These are phyloP conservation scores for Chrysoporthe deuterocubensis DNA, from an alignment of 2,329 filamentous ascomycete genomes.

Conservation along the genomic window DNA sequence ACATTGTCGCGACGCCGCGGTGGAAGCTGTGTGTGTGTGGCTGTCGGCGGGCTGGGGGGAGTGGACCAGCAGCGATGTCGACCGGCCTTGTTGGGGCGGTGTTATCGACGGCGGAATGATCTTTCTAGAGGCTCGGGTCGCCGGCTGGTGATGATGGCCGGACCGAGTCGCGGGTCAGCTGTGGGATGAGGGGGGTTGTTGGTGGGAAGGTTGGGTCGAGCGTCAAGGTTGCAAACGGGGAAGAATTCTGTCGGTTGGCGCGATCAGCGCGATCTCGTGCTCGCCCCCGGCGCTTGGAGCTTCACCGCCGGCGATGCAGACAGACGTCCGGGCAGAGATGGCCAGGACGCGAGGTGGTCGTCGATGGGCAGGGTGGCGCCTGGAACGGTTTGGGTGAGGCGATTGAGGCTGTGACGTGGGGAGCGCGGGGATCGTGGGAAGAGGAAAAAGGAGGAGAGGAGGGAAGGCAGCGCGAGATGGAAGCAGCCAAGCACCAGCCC, in stretches of 20 bases:
- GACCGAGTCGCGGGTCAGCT: slow-evolving; percentile 12
- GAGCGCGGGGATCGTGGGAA: slow-evolving; percentile 8
- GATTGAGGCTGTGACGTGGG: background rate
- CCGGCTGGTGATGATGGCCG: background rate
- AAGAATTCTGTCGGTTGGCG: slow-evolving; percentile 15
- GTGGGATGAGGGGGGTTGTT: slow-evolving; percentile 7
- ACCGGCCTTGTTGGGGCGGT: background rate
- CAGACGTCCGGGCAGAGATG: background rate
- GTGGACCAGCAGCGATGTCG: background rate
- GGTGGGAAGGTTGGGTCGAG: background rate
- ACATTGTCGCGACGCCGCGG: slow-evolving; percentile 48
- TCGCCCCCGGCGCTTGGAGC: slow-evolving; percentile 2
- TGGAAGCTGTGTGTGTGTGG: background rate
- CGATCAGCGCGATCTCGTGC: slow-evolving; percentile 10
- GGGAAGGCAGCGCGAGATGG: slow-evolving; percentile 14
- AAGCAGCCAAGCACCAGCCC: slow-evolving; percentile 10
- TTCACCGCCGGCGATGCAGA: slow-evolving; percentile 9
- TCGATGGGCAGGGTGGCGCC: background rate
- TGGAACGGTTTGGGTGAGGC: background rate
- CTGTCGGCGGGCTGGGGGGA: background rate
- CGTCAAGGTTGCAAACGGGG: slow-evolving; percentile 5
- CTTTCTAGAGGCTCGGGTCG: background rate
- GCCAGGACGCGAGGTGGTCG: background rate
- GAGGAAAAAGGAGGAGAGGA: slow-evolving; percentile 3
- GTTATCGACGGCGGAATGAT: background rate